Conservation (phyloP, 495 filamentous ascomycete genomes). For the Penicillium coffeae region DNA sequence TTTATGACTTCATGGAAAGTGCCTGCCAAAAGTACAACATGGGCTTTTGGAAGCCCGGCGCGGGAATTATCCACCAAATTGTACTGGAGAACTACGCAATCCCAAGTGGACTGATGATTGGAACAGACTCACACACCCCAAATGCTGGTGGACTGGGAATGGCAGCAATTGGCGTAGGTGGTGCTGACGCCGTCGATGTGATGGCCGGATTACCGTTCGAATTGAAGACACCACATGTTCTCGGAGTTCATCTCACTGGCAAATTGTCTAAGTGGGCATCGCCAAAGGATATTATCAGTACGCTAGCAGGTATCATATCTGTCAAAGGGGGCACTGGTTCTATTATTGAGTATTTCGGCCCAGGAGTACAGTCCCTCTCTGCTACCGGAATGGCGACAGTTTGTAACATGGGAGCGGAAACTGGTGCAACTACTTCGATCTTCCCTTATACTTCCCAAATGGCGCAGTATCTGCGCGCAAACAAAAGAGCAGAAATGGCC, state of each 20-base stretch:
- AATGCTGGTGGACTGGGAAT: slow-evolving; percentile 90
- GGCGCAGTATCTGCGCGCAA: too few relatives aligned
- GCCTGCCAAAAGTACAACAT: slow-evolving; percentile 93
- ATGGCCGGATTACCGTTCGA: slow-evolving; percentile 93
- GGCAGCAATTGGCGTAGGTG: slow-evolving; percentile 86
- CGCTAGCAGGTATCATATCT: slow-evolving; percentile 83
- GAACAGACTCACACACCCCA: slow-evolving; percentile 89
- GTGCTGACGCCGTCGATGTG: slow-evolving; percentile 90
- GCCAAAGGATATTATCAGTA: slow-evolving; percentile 82
- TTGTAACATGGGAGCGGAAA: slow-evolving; percentile 72
- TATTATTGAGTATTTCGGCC: slow-evolving; percentile 82
- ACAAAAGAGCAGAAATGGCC: too few relatives aligned
- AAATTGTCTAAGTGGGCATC: slow-evolving; percentile 77
- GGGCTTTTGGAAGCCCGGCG: slow-evolving; percentile 90
- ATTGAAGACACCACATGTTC: slow-evolving; percentile 83
- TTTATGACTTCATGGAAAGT: slow-evolving; percentile 85
- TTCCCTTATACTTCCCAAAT: slow-evolving; percentile 84
- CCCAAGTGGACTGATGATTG: slow-evolving; percentile 84
- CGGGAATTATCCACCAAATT: slow-evolving; percentile 94
- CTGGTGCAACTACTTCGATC: slow-evolving; percentile 82
- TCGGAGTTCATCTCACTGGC: slow-evolving; percentile 82
- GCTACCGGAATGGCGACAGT: slow-evolving; percentile 58
- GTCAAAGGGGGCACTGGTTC: slow-evolving; percentile 88
- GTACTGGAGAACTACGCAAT: slow-evolving; percentile 90
- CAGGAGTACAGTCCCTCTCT: slow-evolving; percentile 59